phyloP scores from a whole-genome alignment of 176 grass and related monocot species.

The Elaeis guineensis region DNA sequence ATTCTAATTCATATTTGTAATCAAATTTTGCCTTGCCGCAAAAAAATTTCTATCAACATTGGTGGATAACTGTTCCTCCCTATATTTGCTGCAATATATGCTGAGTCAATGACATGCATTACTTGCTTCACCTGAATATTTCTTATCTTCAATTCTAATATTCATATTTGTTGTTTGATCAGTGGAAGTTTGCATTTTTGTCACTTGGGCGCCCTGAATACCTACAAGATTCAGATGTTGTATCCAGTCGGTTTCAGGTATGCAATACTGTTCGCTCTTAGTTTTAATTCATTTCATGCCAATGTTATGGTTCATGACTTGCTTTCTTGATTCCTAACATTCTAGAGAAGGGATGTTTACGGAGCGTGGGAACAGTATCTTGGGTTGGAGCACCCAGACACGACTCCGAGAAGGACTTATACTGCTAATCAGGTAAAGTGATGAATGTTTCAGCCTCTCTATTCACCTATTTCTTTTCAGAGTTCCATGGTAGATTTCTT shows the following conservation, averaged over 20 bases:
- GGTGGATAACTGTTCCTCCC: too few species aligned
- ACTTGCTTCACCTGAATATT: background rate
- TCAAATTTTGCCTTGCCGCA: too few species aligned
- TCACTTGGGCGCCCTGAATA: constrained; percentile 96
- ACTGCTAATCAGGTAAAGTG: constrained; percentile 45
- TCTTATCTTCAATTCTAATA: background rate
- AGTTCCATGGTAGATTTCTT: background rate
- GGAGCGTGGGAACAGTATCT: constrained; percentile 59
- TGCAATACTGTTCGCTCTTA: background rate
- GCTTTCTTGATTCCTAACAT: constrained; percentile 1
- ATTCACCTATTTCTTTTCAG: background rate
- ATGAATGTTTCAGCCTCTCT: background rate
- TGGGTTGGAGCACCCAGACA: constrained; percentile 59
- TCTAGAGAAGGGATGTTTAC: constrained; percentile 44
- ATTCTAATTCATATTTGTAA: too few species aligned
- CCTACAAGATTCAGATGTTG: constrained; percentile 79
- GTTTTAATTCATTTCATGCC: background rate
- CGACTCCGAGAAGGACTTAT: constrained; percentile 38
- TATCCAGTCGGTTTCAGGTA: constrained; percentile 63
- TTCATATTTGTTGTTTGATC: constrained; percentile 12
- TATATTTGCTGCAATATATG: background rate
- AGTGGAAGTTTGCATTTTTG: constrained; percentile 99
- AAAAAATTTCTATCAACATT: too few species aligned
- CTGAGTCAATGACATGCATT: constrained; percentile 1
- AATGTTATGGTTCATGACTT: constrained; percentile 1